Evolutionary conservation across 495 filamentous ascomycete genomes (phyloP), one percentile per base, ranked within the genome.

Genomic region (Rusavskia elegans): DNA sequence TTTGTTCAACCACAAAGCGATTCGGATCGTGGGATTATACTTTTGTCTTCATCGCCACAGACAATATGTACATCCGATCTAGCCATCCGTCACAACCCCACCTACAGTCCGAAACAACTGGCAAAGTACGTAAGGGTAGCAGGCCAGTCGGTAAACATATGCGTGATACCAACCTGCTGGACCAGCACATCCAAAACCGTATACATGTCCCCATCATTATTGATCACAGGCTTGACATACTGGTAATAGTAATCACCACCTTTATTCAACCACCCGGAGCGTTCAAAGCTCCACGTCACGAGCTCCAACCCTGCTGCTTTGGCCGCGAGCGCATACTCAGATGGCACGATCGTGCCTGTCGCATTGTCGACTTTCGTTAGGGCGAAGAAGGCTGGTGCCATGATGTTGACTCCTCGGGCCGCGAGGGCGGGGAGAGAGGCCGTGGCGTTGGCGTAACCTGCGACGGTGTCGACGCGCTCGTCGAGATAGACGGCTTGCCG

Each of bases 51-150:
- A 5, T 35, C 32, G 0, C 8, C 2, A 35, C 1, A 14, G 13
- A 10, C 32, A 11, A 14, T 35, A 35, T 35, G 9, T 35, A 14
- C 32, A 35, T 35, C 32, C 9, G 2, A 35, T 35, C 32, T 11
- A 35, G 29, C 4, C 29, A 3, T 4, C 29, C 29, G 29, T 30
- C 4, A 30, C 29, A 8, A 30, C 3, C 8, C 32, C 32, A 35
- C 16, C 16, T 72, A 49, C 4, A 48, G 16, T 14, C 72, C 74
- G 46, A 81, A 70, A 59, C 77, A 83, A 52, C 75, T 80, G 51
- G 78, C 78, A 64, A 79, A 83, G 48, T 79, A 83, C 3, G 73
- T 80, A 8, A 76, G 68, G 4, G 76, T 80, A 0, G 74, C 76
- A 4, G 71, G 70, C 79, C 79, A 83, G 58, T 81, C 79, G 10